Percentiles rank a stretch among this genome's conserved stretches.
These are phyloP conservation scores for Cyclotella kingstonii DNA, from an alignment of 108 stramenopile species.

Conservation along the genomic window DNA sequence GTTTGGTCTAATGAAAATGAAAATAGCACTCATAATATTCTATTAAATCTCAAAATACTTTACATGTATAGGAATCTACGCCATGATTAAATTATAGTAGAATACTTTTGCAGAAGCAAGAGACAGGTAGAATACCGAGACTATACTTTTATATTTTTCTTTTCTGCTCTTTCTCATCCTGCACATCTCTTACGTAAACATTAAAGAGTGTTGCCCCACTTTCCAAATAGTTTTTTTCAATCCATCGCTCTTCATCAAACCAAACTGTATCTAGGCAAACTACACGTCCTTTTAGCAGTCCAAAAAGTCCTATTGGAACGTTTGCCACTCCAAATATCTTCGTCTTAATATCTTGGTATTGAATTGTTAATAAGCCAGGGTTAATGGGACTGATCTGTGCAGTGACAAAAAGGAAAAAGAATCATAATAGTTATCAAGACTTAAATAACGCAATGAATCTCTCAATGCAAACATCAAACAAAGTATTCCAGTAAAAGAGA, in stretches of 20 bases:
- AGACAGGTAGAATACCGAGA: not conserved
- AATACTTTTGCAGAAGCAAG: no score
- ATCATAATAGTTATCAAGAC: no score
- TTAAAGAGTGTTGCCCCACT: slow-evolving; percentile 33
- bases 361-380: slow-evolving; percentile 59
- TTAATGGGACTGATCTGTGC: slow-evolving; percentile 44
- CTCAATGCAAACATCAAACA: slow-evolving; percentile 1
- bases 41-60: no score
- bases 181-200: slow-evolving; percentile 39
- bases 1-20: no score
- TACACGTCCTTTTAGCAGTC: slow-evolving; percentile 62
- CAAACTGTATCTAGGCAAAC: slow-evolving; percentile 60
- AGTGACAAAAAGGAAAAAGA: no score
- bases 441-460: no score
- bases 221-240: slow-evolving; percentile 53
- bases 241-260: slow-evolving; percentile 73
- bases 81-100: no score
- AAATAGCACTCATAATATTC: no score
- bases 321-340: slow-evolving; percentile 68
- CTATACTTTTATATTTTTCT: not conserved
- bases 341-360: slow-evolving; percentile 66
- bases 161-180: slow-evolving; percentile 18
- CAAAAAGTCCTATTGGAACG: slow-evolving; percentile 66
- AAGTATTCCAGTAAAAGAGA: not conserved
- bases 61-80: no score